These are phyloP conservation scores for Panellus pusillus DNA, from an alignment of 768 basidiomycete genomes.

Conservation along the genomic window DNA sequence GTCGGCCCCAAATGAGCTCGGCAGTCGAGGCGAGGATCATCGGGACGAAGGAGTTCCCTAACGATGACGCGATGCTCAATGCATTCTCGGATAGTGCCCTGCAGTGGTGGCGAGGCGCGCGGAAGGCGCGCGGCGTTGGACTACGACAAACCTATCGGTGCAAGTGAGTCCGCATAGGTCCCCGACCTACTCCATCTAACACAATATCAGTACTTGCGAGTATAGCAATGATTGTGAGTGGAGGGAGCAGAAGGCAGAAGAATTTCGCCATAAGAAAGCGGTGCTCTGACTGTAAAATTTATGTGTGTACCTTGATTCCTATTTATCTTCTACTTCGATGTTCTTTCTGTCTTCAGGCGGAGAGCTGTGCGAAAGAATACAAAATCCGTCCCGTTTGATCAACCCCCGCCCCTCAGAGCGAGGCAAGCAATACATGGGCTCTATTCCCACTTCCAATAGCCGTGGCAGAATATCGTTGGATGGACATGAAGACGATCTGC, in stretches of 20 bases:
- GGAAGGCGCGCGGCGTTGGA: slow-evolving; percentile 71
- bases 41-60: slow-evolving; percentile 59
- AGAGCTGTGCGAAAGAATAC: too few species aligned
- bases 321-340: not conserved
- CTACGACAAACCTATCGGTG: slow-evolving; percentile 62
- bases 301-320: not conserved
- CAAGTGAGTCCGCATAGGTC: slow-evolving; percentile 45
- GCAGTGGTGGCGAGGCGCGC: slow-evolving; percentile 74
- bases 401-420: too few species aligned
- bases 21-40: slow-evolving; percentile 42
- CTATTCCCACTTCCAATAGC: too few species aligned
- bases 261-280: slow-evolving; percentile 17
- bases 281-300: not conserved
- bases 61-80: slow-evolving; percentile 55
- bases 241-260: slow-evolving; percentile 57
- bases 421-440: too few species aligned
- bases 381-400: too few species aligned
- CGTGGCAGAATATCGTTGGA: too few species aligned
- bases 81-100: slow-evolving; percentile 54
- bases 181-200: not conserved
- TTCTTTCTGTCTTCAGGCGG: too few species aligned
- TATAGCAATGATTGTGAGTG: slow-evolving; percentile 79
- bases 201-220: slow-evolving; percentile 59
- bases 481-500: too few species aligned
- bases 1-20: not conserved